Evolutionary conservation across 2,329 filamentous ascomycete genomes (phyloP), one percentile per base, ranked within the genome.

Genomic region (Clonostachys rosea): DNA sequence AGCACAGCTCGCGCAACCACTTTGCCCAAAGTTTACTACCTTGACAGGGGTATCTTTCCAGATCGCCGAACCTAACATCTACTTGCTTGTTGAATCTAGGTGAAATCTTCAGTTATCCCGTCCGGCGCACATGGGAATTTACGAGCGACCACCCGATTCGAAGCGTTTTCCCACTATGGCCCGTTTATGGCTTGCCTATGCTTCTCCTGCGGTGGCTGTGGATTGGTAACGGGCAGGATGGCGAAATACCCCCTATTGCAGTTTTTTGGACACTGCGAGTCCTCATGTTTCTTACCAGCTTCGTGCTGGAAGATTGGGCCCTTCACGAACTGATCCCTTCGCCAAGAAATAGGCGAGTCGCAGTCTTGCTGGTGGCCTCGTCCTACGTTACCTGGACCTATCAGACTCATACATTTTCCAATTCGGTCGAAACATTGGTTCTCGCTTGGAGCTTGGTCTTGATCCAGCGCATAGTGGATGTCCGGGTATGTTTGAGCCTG

Each of bases 371-470:
- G 48, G 87, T 96, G 50, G 91, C 92, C 42, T 97, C 92, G 30
- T 96, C 91, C 24, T 99, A 97, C 69, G 92, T 96, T 56, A 99
- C 94, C 43, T 99, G 94, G 92, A 96, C 92, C 41, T 96, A 92
- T 70, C 94, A 99, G 69, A 94, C 90, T 16, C 94, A 99, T 68
- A 97, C 94, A 12, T 97, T 99, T 66, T 97, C 92, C 52, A 99
- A 99, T 69, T 95, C 92, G 51, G 80, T 97, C 55, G 94, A 99
- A 72, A 97, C 94, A 4, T 74, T 99, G 56, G 79, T 92, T 44
- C 91, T 99, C 45, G 81, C 89, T 46, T 99, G 94, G 94, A 91
- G 88, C 60, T 70, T 99, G 65, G 91, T 97, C 43, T 71, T 99
- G 64, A 91, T 96, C 51, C 84, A 89, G 66, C 85, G 92, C 62